phyloP scores from a whole-genome alignment of 164 flowering plant genomes.

The Vitis labrusca region DNA sequence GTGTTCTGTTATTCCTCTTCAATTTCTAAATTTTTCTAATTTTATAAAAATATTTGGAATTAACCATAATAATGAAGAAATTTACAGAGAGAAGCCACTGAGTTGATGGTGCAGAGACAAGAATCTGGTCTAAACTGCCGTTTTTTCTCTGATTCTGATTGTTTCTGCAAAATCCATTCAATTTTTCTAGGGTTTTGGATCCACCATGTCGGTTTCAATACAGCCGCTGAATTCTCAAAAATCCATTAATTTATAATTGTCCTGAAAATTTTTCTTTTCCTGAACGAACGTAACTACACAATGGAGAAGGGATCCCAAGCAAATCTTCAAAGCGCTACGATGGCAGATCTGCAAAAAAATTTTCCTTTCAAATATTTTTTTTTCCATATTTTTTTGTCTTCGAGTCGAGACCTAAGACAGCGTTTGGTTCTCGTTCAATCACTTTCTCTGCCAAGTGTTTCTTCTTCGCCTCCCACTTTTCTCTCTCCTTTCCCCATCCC shows the following conservation, averaged over 20 bases:
- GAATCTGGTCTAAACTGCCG: neutral
- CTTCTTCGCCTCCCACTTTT: neutral
- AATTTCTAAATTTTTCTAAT: no score
- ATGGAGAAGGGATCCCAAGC: no score
- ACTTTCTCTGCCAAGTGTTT: neutral
- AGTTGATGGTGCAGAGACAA: neutral
- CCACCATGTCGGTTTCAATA: neutral
- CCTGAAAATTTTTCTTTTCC: neutral
- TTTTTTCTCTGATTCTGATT: neutral
- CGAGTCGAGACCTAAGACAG: neutral
- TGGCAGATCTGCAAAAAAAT: no score
- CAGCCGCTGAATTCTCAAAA: neutral
- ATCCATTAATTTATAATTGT: neutral
- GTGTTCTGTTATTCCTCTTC: no score
- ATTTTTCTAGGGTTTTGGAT: neutral
- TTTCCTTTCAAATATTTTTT: no score
- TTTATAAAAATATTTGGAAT: no score
- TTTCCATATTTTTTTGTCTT: no score
- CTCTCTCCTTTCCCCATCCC: neutral
- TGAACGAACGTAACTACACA: no score
- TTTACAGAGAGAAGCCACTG: neutral
- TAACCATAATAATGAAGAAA: no score
- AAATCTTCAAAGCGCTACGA: no score
- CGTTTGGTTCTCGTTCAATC: slow-evolving; percentile 4
- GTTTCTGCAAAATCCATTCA: neutral